Conservation (phyloP, 192 early-diverging fungal genomes). For the Chytriomyces confervae region DNA sequence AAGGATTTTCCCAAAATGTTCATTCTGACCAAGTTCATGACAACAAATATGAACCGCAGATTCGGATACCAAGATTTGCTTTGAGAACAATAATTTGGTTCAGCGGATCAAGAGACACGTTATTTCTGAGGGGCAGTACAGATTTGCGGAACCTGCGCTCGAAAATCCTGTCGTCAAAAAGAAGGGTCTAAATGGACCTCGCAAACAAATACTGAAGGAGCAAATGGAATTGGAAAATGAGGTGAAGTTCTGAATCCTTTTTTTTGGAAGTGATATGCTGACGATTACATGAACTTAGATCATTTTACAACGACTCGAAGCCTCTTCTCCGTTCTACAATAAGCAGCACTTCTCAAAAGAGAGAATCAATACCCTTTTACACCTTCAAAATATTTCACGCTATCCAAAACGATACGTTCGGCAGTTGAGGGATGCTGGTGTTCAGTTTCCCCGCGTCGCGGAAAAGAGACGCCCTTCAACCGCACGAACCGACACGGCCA, state of each 20-base stretch:
- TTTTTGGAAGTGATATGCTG: neutral
- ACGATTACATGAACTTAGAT: neutral
- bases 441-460: conserved; percentile 17
- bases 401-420: conserved; percentile 26
- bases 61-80: neutral
- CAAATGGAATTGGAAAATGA: conserved; percentile 34
- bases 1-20: neutral
- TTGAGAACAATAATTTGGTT: conserved; percentile 17
- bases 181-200: conserved; percentile 16
- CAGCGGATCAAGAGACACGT: conserved; percentile 20
- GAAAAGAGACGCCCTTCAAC: neutral
- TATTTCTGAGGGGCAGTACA: neutral
- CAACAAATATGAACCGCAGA: neutral
- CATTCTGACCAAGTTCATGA: neutral
- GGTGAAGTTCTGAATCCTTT: conserved; percentile 10
- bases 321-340: conserved; percentile 5
- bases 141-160: neutral
- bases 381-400: conserved; percentile 31
- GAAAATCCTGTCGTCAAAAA: conserved; percentile 18
- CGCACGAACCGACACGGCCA: conserved; percentile 1
- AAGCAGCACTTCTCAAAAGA: conserved; percentile 12
- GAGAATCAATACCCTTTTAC: conserved; percentile 13
- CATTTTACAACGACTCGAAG: conserved; percentile 24
- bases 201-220: conserved; percentile 15
- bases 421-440: conserved; percentile 12